phyloP scores from a whole-genome alignment of 768 basidiomycete species.

The Tricholoma sp. region DNA sequence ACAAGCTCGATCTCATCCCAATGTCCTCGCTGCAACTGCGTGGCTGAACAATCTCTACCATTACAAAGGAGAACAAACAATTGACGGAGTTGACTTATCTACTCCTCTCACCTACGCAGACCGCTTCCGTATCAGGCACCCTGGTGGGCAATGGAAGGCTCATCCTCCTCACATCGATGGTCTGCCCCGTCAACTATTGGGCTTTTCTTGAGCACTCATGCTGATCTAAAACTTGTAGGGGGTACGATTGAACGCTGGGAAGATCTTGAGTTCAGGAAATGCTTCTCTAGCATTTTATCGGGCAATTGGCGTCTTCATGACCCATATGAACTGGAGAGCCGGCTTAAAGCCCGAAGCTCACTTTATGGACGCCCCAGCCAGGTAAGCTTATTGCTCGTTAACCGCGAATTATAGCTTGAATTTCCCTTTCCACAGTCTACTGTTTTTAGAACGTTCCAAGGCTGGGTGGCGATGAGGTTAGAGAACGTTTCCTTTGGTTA shows the following conservation, averaged over 20 bases:
- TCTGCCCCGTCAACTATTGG: constrained; percentile 14
- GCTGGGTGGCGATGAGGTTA: constrained; percentile 71
- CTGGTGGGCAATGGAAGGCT: constrained; percentile 50
- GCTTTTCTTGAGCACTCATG: background rate
- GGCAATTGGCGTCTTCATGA: constrained; percentile 65
- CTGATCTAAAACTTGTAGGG: constrained; percentile 32
- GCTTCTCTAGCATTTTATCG: constrained; percentile 55
- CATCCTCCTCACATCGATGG: constrained; percentile 44
- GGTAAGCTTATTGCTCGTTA: constrained; percentile 19
- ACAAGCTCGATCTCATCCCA: constrained; percentile 65
- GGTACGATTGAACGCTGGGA: constrained; percentile 77
- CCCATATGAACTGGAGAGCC: constrained; percentile 56
- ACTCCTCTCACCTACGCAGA: constrained; percentile 69
- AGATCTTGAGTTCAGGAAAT: constrained; percentile 51
- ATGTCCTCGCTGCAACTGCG: constrained; percentile 47
- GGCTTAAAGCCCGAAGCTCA: constrained; percentile 57
- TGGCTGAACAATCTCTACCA: constrained; percentile 67
- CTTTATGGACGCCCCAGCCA: constrained; percentile 56
- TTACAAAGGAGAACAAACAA: constrained; percentile 28
- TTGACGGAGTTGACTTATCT: constrained; percentile 54
- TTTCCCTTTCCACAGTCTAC: constrained; percentile 27
- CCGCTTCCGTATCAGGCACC: constrained; percentile 67
- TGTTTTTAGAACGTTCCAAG: constrained; percentile 65
- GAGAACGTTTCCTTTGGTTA: constrained; percentile 2
- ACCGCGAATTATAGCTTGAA: background rate